Evolutionary conservation across 2,329 filamentous ascomycete species (phyloP).

Genomic region (Dactylellina haptotyla): DNA sequence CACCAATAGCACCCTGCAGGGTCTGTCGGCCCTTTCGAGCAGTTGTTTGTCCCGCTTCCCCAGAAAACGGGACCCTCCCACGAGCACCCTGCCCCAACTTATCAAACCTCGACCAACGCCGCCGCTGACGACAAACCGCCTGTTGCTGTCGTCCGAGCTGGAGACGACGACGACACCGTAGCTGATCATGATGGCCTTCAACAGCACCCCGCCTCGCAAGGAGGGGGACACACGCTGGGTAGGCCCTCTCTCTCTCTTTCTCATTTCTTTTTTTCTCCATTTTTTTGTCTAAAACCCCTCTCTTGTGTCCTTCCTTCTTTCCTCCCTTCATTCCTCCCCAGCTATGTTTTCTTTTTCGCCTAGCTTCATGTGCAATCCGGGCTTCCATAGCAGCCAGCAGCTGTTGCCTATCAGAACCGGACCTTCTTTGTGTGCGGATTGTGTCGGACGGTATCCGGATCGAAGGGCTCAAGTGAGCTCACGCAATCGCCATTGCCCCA

Average conservation of each 20-base stretch:
- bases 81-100: slow-evolving; percentile 1
- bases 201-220: slow-evolving; percentile 26
- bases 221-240: slow-evolving; percentile 52
- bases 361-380: neutral
- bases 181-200: slow-evolving; percentile 21
- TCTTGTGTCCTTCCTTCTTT: neutral
- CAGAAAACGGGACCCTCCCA: slow-evolving; percentile 9
- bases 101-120: neutral
- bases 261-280: too few species aligned
- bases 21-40: slow-evolving; percentile 5
- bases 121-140: slow-evolving; percentile 13
- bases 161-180: too few species aligned
- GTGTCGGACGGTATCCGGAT: slow-evolving; percentile 44
- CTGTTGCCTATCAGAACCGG: neutral
- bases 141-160: slow-evolving; percentile 1
- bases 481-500: neutral
- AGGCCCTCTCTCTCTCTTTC: slow-evolving; percentile 1
- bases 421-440: slow-evolving; percentile 27
- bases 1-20: slow-evolving; percentile 9
- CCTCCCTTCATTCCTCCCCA: neutral
- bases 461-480: slow-evolving; percentile 25
- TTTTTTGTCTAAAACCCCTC: too few species aligned
- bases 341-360: neutral
- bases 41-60: slow-evolving; percentile 43
- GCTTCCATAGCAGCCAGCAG: neutral